These are phyloP conservation scores for Pyrenophora graminea DNA, from an alignment of 2,329 filamentous ascomycete species.

Conservation along the genomic window DNA sequence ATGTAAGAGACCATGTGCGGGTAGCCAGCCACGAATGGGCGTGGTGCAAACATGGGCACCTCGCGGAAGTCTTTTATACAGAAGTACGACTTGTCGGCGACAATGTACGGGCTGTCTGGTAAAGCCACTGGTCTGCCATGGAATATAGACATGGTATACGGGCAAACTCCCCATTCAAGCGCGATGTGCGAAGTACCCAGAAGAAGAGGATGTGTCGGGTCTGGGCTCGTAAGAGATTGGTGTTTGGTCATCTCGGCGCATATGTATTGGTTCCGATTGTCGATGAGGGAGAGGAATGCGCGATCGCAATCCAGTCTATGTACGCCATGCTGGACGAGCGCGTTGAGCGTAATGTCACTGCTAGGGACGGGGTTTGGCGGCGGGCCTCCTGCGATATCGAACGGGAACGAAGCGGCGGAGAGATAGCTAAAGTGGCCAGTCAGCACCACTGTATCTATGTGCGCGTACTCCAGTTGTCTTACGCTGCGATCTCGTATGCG, in stretches of 20 bases:
- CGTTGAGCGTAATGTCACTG: constrained; percentile 17
- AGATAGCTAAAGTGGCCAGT: constrained; percentile 8
- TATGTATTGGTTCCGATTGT: constrained; percentile 15
- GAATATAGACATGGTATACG: constrained; percentile 16
- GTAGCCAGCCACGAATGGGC: constrained; percentile 11
- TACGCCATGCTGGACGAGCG: constrained; percentile 17
- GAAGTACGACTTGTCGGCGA: constrained; percentile 10
- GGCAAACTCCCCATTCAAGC: constrained; percentile 19
- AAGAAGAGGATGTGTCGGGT: constrained; percentile 7
- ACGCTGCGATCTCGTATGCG: constrained; percentile 13
- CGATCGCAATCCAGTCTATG: constrained; percentile 16
- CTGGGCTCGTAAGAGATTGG: constrained; percentile 6
- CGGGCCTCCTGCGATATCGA: constrained; percentile 10
- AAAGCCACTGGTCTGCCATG: constrained; percentile 4
- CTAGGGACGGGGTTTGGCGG: constrained; percentile 13
- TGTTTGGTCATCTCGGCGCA: constrained; percentile 19
- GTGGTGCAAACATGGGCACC: constrained; percentile 10
- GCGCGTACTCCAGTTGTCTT: constrained; percentile 1
- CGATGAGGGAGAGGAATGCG: constrained; percentile 20
- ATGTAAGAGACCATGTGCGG: constrained; percentile 15
- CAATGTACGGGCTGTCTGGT: constrained; percentile 5
- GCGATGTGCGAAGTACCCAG: constrained; percentile 10
- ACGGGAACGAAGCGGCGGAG: constrained; percentile 18
- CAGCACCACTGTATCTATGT: background rate
- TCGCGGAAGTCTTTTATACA: constrained; percentile 13